Evolutionary conservation across 1,284 basidiomycete species (phyloP).

Genomic region (Melampsora larici-populina): DNA sequence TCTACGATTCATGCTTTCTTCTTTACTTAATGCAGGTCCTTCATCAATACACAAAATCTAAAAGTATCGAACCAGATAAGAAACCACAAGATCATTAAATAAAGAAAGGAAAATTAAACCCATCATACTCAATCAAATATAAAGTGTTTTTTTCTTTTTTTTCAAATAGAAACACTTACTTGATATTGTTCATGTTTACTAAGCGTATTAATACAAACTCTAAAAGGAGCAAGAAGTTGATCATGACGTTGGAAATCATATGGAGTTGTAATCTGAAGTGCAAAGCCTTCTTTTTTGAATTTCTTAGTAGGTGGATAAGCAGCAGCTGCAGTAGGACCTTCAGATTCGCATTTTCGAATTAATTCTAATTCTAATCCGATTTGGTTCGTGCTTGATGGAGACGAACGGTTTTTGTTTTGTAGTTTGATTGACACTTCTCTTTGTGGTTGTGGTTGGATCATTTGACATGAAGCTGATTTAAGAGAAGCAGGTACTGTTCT

Average conservation of each 20-base stretch:
- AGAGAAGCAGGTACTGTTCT: conserved; percentile 4
- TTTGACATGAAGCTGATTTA: not conserved
- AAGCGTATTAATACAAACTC: conserved; percentile 47
- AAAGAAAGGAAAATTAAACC: not conserved
- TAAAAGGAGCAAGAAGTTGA: conserved; percentile 46
- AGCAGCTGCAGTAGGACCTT: not conserved
- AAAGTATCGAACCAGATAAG: not conserved
- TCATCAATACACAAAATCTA: conserved; percentile 12
- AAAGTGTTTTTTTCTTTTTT: too few relatives aligned
- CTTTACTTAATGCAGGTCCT: not conserved
- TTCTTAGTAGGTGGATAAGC: not conserved
- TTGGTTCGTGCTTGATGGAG: not conserved
- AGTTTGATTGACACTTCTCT: too few relatives aligned
- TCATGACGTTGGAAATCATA: conserved; percentile 21
- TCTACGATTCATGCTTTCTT: not conserved
- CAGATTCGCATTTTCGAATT: not conserved
- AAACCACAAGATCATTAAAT: not conserved
- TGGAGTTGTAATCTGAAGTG: not conserved
- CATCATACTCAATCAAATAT: not conserved
- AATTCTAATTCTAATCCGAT: conserved; percentile 1
- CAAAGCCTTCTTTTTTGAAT: not conserved
- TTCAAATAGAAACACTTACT: conserved; percentile 42
- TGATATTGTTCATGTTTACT: conserved; percentile 49
- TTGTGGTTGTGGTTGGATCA: not conserved
- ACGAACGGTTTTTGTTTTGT: not conserved